phyloP scores from a whole-genome alignment of 2,329 filamentous ascomycete species.

The Cladosporium sp. region DNA sequence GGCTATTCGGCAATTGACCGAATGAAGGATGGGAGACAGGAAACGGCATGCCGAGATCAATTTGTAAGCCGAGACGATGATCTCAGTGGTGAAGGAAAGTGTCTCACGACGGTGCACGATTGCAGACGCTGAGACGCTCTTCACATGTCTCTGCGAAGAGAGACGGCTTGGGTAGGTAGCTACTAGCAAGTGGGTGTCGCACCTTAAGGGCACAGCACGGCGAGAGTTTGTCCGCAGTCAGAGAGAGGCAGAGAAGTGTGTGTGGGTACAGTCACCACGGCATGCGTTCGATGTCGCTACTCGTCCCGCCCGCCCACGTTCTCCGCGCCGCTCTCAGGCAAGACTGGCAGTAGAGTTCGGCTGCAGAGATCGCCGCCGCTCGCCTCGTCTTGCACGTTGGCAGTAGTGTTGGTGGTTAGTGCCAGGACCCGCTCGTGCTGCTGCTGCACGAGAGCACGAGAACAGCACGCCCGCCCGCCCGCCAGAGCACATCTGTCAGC shows the following conservation, averaged over 20 bases:
- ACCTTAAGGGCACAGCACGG: conserved; percentile 2
- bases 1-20: not conserved
- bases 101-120: not conserved
- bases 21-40: not conserved
- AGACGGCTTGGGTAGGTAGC: not conserved
- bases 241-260: not conserved
- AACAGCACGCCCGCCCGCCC: conserved; percentile 1
- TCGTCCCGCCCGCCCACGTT: not conserved
- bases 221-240: not conserved
- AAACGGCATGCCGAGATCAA: conserved; percentile 1
- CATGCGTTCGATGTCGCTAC: not conserved
- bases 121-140: conserved; percentile 8
- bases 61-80: not conserved
- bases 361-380: conserved; percentile 8
- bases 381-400: conserved; percentile 14
- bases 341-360: conserved; percentile 9
- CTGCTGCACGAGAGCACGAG: conserved; percentile 13
- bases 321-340: conserved; percentile 6
- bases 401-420: not conserved
- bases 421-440: conserved; percentile 12
- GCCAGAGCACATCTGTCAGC: conserved; percentile 4
- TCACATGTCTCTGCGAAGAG: conserved; percentile 5
- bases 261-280: conserved; percentile 1
- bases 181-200: not conserved
- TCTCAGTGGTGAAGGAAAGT: conserved; percentile 15